Conservation (phyloP, 306 rosid genomes). For the Vigna radiata region DNA sequence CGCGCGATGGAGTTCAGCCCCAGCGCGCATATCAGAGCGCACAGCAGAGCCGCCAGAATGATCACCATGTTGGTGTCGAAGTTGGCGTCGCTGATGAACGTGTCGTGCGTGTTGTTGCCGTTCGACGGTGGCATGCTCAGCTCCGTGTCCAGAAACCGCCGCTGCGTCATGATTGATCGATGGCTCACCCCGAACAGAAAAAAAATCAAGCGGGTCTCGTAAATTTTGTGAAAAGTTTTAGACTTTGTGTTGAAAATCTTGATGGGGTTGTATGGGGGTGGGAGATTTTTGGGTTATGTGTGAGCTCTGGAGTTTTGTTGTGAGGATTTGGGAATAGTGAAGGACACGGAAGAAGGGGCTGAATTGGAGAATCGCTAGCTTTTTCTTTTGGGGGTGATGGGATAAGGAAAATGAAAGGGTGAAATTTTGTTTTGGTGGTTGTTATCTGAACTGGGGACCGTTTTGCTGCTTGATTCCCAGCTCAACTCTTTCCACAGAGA, state of each 20-base stretch:
- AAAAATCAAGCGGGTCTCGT: background rate
- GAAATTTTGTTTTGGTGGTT: conserved; percentile 43
- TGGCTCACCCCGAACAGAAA: background rate
- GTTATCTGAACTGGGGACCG: conserved; percentile 60
- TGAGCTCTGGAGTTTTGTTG: conserved; percentile 18
- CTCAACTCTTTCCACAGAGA: conserved; percentile 49
- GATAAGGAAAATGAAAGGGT: conserved; percentile 49
- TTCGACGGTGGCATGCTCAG: conserved; percentile 48
- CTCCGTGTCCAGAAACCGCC: conserved; percentile 51
- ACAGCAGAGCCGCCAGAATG: conserved; percentile 71
- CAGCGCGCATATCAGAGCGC: conserved; percentile 73
- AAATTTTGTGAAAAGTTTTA: conserved; percentile 29
- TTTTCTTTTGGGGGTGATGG: background rate
- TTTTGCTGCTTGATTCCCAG: conserved; percentile 51
- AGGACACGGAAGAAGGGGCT: conserved; percentile 44
- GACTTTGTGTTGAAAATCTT: conserved; percentile 4
- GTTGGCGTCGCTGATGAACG: conserved; percentile 51
- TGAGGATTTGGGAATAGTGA: conserved; percentile 58
- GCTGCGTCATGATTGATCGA: conserved; percentile 29
- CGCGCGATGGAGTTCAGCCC: conserved; percentile 80
- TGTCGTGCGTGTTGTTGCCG: conserved; percentile 44
- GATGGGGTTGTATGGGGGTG: conserved; percentile 16
- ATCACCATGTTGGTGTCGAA: conserved; percentile 91
- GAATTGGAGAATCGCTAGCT: conserved; percentile 4
- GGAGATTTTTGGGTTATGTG: conserved; percentile 9